Percentiles rank a stretch among this genome's conserved stretches.
These are phyloP conservation scores for Raphanus hybrid DNA, from an alignment of 441 rosid genomes.

Conservation along the genomic window DNA sequence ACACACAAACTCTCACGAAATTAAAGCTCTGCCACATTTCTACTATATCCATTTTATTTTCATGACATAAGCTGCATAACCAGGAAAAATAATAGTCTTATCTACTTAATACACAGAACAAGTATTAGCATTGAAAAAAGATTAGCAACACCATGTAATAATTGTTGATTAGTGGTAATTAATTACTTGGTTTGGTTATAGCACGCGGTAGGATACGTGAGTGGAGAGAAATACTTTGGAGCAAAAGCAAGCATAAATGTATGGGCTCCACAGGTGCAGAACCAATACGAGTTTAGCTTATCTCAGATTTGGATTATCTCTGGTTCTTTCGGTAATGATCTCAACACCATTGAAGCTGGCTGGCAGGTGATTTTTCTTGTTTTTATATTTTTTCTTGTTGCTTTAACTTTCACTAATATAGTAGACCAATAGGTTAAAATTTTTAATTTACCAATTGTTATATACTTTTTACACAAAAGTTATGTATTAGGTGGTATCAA, in stretches of 20 bases:
- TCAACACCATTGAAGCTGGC: slow-evolving; percentile 69
- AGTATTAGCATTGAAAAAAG: background rate
- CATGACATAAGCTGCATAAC: background rate
- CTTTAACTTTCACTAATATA: slow-evolving; percentile 2
- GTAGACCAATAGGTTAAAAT: background rate
- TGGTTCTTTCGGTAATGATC: slow-evolving; percentile 82
- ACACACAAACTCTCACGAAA: slow-evolving; percentile 37
- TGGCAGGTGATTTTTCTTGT: slow-evolving; percentile 52
- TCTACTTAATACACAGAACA: background rate
- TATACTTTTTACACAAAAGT: background rate
- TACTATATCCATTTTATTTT: background rate
- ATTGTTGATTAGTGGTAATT: background rate
- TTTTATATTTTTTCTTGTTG: background rate
- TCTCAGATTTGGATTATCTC: slow-evolving; percentile 98
- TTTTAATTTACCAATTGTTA: background rate
- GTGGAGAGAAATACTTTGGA: slow-evolving; percentile 89
- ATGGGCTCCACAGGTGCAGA: slow-evolving; percentile 79
- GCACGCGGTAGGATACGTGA: slow-evolving; percentile 98
- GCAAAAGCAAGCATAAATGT: slow-evolving; percentile 96
- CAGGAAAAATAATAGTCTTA: background rate
- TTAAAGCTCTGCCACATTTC: slow-evolving; percentile 26
- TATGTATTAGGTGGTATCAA: background rate
- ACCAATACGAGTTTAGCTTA: slow-evolving; percentile 89
- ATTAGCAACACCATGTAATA: background rate
- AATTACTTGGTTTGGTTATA: slow-evolving; percentile 35